Conservation (phyloP, 2,329 filamentous ascomycete species). For the Hortaea werneckii region DNA sequence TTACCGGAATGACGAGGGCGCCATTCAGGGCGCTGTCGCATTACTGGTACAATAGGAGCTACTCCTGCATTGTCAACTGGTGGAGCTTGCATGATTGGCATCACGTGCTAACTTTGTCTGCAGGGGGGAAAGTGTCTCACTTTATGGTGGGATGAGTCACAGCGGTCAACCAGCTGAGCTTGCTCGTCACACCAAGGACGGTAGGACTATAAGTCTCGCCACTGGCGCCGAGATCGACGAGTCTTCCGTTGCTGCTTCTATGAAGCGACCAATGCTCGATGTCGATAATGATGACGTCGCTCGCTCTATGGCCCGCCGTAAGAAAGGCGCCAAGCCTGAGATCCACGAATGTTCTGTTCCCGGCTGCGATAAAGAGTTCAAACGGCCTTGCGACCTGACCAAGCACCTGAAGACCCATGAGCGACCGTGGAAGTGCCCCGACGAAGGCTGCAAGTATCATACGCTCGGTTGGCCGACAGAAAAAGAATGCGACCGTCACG, state of each 20-base stretch:
- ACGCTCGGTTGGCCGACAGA: slow-evolving; percentile 90
- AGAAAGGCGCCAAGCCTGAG: slow-evolving; percentile 63
- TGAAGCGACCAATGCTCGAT: slow-evolving; percentile 43
- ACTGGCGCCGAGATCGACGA: slow-evolving; percentile 34
- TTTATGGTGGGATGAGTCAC: slow-evolving; percentile 70
- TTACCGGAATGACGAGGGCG: too few relatives aligned
- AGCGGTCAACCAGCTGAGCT: slow-evolving; percentile 78
- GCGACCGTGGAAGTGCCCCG: slow-evolving; percentile 86
- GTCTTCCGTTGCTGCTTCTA: slow-evolving; percentile 43
- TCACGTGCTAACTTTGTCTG: slow-evolving; percentile 13
- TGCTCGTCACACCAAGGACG: slow-evolving; percentile 64
- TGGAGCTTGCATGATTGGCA: neutral
- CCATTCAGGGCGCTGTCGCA: too few relatives aligned
- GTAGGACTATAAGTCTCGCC: slow-evolving; percentile 67
- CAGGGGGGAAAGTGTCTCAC: slow-evolving; percentile 62
- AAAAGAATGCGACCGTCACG: slow-evolving; percentile 91
- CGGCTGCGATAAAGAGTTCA: slow-evolving; percentile 89
- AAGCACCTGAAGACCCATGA: slow-evolving; percentile 98
- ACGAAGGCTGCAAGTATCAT: slow-evolving; percentile 78
- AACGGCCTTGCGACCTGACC: slow-evolving; percentile 90
- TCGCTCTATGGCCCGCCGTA: slow-evolving; percentile 89
- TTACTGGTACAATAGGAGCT: neutral
- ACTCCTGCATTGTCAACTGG: slow-evolving; percentile 1
- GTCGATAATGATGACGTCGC: slow-evolving; percentile 68
- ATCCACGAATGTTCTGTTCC: slow-evolving; percentile 37